These are phyloP conservation scores for Taphrina wiesneri DNA, from an alignment of 1,139 yeast genomes.

Conservation along the genomic window DNA sequence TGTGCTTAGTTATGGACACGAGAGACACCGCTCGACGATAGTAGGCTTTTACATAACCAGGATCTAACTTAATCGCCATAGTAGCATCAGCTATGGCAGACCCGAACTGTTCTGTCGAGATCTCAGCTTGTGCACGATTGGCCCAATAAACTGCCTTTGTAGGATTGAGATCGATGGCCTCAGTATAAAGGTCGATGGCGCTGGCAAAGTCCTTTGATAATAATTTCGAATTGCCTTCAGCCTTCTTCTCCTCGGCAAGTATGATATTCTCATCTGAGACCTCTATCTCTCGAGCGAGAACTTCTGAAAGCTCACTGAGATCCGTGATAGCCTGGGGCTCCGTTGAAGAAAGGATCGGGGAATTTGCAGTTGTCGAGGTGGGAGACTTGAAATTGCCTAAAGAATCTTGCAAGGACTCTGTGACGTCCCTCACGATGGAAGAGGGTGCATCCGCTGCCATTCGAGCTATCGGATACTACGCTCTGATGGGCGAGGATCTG, in stretches of 20 bases:
- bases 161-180: constrained; percentile 71
- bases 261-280: constrained; percentile 33
- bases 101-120: constrained; percentile 84
- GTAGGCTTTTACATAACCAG: constrained; percentile 64
- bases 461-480: not conserved
- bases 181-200: constrained; percentile 70
- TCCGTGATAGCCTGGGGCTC: constrained; percentile 31
- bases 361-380: constrained; percentile 22
- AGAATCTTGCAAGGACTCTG: constrained; percentile 24
- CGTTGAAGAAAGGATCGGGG: constrained; percentile 27
- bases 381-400: constrained; percentile 26
- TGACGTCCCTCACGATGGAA: constrained; percentile 21
- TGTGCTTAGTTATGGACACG: constrained; percentile 73
- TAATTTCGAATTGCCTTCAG: constrained; percentile 71
- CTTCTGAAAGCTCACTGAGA: constrained; percentile 28
- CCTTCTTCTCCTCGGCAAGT: constrained; percentile 59
- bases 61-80: constrained; percentile 66
- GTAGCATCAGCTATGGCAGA: constrained; percentile 77
- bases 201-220: constrained; percentile 62
- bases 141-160: constrained; percentile 74
- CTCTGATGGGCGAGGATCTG: too few species aligned
- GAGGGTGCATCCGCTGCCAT: constrained; percentile 18
- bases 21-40: constrained; percentile 80
- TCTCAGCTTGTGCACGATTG: constrained; percentile 87
- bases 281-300: constrained; percentile 19